A percentile compares a stretch with the other conserved stretches of the same genome.
Evolutionary conservation across 768 basidiomycete genomes (phyloP).

Genomic region (Trametopsis cervina): DNA sequence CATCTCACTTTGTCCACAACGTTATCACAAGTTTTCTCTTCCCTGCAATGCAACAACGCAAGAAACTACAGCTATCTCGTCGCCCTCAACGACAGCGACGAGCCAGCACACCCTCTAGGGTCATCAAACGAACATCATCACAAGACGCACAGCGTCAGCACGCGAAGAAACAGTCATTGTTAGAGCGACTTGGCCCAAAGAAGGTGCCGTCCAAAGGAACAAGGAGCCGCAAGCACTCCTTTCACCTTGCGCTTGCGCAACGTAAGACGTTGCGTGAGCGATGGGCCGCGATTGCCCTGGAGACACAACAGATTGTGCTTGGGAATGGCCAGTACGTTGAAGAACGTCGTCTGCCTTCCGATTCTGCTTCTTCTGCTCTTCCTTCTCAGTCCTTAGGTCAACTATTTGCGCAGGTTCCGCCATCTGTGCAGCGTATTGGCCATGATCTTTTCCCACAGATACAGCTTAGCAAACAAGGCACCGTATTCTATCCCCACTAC

Average conservation of each 20-base stretch:
- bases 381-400: constrained; percentile 8
- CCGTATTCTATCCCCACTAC: constrained; percentile 34
- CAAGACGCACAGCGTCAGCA: constrained; percentile 6
- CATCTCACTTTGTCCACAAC: neutral
- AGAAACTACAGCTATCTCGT: neutral
- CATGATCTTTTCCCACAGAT: constrained; percentile 33
- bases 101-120: constrained; percentile 1
- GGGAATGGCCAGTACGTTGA: constrained; percentile 36
- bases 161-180: constrained; percentile 5
- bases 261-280: constrained; percentile 10
- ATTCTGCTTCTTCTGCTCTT: constrained; percentile 17
- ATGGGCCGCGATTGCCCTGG: constrained; percentile 29
- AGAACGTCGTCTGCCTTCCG: constrained; percentile 21
- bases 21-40: too few relatives aligned
- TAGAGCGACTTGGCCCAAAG: neutral
- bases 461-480: constrained; percentile 28
- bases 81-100: neutral
- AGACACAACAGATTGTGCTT: constrained; percentile 31
- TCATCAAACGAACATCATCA: neutral
- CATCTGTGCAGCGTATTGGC: constrained; percentile 8
- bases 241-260: neutral
- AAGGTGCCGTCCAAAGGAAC: neutral
- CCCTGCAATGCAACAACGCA: constrained; percentile 1
- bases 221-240: neutral
- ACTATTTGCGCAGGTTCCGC: neutral